Percentiles rank a stretch among this genome's conserved stretches.
Conservation (phyloP, 495 filamentous ascomycete genomes). For the Thermothielavioides terrestris region DNA sequence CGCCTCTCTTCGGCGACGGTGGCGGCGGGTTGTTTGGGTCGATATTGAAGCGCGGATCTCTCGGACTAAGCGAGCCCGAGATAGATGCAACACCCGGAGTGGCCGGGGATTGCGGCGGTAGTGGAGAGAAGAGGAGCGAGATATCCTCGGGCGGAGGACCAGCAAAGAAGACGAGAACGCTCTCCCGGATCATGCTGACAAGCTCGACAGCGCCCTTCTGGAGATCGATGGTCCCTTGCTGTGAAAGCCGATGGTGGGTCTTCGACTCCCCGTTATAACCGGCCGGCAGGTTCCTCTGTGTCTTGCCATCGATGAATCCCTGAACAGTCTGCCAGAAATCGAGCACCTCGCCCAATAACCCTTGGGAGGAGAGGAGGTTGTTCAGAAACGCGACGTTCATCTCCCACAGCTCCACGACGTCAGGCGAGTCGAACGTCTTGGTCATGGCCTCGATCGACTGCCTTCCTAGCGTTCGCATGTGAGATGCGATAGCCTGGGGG, state of each 20-base stretch:
- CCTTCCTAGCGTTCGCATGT: slow-evolving; percentile 61
- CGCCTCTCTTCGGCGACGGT: slow-evolving; percentile 64
- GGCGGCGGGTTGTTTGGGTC: slow-evolving; percentile 69
- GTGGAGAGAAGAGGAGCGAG: slow-evolving; percentile 70
- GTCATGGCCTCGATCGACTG: slow-evolving; percentile 48
- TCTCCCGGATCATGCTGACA: slow-evolving; percentile 70
- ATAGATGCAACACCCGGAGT: slow-evolving; percentile 47
- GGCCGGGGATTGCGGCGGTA: slow-evolving; percentile 60
- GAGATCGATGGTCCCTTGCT: slow-evolving; percentile 59
- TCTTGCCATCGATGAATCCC: slow-evolving; percentile 80
- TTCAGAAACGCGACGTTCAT: slow-evolving; percentile 64
- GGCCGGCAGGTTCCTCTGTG: slow-evolving; percentile 68
- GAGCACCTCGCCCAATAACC: slow-evolving; percentile 78
- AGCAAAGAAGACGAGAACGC: slow-evolving; percentile 71
- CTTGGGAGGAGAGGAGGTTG: slow-evolving; percentile 61
- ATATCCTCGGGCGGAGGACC: slow-evolving; percentile 87
- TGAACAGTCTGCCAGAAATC: slow-evolving; percentile 92
- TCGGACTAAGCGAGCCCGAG: slow-evolving; percentile 38
- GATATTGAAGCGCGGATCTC: slow-evolving; percentile 67
- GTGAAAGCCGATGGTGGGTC: slow-evolving; percentile 73
- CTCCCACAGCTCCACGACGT: slow-evolving; percentile 85
- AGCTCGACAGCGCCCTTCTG: slow-evolving; percentile 73
- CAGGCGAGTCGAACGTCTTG: slow-evolving; percentile 57
- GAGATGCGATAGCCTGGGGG: slow-evolving; percentile 56
- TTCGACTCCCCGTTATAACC: slow-evolving; percentile 79